These are phyloP conservation scores for Phragmites australis DNA, from an alignment of 176 grass and related monocot species.

Conservation along the genomic window DNA sequence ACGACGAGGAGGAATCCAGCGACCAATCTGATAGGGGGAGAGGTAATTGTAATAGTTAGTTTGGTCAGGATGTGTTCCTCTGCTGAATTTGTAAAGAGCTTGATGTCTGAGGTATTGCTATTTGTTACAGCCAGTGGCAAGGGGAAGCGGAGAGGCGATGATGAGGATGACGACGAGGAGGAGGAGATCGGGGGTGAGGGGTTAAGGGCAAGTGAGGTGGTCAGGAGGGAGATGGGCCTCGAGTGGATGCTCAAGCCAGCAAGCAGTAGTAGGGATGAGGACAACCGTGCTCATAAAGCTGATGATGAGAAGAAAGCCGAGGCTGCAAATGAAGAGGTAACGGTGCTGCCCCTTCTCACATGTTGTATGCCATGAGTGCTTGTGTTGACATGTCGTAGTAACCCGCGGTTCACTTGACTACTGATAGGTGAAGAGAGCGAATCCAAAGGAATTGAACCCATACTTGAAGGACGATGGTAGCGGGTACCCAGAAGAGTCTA, in stretches of 20 bases:
- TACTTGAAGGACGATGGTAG: conserved; percentile 71
- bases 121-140: conserved; percentile 38
- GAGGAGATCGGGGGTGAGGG: conserved; percentile 34
- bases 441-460: conserved; percentile 79
- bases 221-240: conserved; percentile 85
- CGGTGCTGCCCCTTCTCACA: neutral
- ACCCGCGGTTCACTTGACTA: neutral
- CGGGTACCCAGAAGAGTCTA: conserved; percentile 79
- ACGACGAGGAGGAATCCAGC: conserved; percentile 38
- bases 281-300: conserved; percentile 3
- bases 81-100: neutral
- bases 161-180: conserved; percentile 29
- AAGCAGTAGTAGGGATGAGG: conserved; percentile 42
- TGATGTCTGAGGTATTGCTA: neutral
- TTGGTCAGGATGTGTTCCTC: neutral
- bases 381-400: neutral
- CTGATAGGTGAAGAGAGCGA: conserved; percentile 51
- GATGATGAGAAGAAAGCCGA: conserved; percentile 38
- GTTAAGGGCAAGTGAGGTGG: conserved; percentile 52
- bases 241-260: conserved; percentile 92
- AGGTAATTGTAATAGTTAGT: conserved; percentile 24
- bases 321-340: conserved; percentile 61
- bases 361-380: neutral
- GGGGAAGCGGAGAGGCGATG: conserved; percentile 22
- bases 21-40: conserved; percentile 40